These are phyloP conservation scores for Penicillium maclennaniae DNA, from an alignment of 495 filamentous ascomycete genomes.

Conservation along the genomic window DNA sequence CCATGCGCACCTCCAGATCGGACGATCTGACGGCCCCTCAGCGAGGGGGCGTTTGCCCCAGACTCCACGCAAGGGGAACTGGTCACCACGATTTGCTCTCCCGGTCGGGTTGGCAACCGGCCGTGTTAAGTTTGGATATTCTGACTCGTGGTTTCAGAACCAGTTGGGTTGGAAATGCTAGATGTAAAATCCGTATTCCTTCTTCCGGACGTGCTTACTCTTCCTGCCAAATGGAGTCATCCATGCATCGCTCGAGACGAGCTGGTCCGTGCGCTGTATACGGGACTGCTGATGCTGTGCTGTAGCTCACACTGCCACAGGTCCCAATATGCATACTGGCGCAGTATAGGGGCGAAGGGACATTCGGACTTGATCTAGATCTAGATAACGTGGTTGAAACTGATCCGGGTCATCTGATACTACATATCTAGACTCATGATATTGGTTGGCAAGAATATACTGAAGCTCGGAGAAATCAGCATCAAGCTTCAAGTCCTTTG, in stretches of 20 bases:
- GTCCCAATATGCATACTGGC: neutral
- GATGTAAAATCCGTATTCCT: no score
- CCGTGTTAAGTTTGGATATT: slow-evolving; percentile 10
- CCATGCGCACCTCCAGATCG: slow-evolving; percentile 1
- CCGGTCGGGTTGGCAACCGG: slow-evolving; percentile 12
- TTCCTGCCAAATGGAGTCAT: neutral
- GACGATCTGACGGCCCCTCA: slow-evolving; percentile 1
- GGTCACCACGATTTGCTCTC: slow-evolving; percentile 9
- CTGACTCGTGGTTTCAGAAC: slow-evolving; percentile 12
- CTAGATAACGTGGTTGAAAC: neutral
- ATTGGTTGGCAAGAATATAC: neutral
- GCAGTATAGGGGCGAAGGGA: neutral
- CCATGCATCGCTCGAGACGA: neutral
- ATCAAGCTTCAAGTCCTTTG: neutral
- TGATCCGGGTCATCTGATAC: neutral
- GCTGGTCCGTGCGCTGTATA: neutral
- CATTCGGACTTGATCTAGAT: neutral
- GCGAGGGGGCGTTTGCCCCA: slow-evolving; percentile 15
- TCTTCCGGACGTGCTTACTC: neutral
- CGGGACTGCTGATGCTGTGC: neutral
- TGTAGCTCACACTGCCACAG: neutral
- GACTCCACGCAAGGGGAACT: slow-evolving; percentile 21
- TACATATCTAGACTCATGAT: neutral
- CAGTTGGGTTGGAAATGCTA: slow-evolving; percentile 2
- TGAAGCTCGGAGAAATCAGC: neutral